A percentile compares a stretch with the other conserved stretches of the same genome.
These are phyloP conservation scores for Edaphochlamys debaryana DNA, from an alignment of 139 green algal species.

Conservation along the genomic window DNA sequence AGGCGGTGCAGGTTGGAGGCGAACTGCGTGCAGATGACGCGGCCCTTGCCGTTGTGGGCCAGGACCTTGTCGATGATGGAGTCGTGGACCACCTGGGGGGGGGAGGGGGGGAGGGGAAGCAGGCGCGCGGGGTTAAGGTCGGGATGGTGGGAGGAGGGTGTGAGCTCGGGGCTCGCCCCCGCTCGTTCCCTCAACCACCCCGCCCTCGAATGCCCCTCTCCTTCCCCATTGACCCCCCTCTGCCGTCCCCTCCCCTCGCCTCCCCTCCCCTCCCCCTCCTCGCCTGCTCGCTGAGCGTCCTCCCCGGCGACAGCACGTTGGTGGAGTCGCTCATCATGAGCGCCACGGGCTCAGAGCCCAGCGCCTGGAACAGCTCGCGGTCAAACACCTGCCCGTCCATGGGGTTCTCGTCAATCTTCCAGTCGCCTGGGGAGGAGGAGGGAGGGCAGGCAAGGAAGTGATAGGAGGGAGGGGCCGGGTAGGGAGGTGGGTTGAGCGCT, in stretches of 20 bases:
- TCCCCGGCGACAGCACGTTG: slow-evolving; percentile 94
- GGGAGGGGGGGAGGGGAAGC: no score
- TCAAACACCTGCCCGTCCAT: slow-evolving; percentile 94
- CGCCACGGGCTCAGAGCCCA: slow-evolving; percentile 81
- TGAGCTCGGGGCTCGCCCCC: background rate
- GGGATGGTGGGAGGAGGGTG: background rate
- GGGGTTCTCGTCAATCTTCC: slow-evolving; percentile 98
- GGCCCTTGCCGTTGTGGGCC: slow-evolving; percentile 83
- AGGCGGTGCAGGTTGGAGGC: slow-evolving; percentile 92
- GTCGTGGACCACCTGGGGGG: slow-evolving; percentile 69
- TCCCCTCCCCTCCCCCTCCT: no score
- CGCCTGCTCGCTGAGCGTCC: slow-evolving; percentile 86
- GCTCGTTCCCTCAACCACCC: no score
- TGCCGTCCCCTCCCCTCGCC: no score
- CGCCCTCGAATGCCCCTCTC: no score
- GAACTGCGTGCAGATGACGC: slow-evolving; percentile 94
- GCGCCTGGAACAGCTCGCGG: slow-evolving; percentile 83
- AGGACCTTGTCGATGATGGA: slow-evolving; percentile 74
- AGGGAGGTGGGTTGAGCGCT: no score
- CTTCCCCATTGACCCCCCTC: no score
- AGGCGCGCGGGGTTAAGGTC: no score
- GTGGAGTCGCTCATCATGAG: slow-evolving; percentile 98
- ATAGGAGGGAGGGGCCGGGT: no score
- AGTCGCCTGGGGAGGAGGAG: slow-evolving; percentile 76
- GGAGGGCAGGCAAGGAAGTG: background rate